These are phyloP conservation scores for Protomyces macrosporus DNA, from an alignment of 1,139 yeast species.

Conservation along the genomic window DNA sequence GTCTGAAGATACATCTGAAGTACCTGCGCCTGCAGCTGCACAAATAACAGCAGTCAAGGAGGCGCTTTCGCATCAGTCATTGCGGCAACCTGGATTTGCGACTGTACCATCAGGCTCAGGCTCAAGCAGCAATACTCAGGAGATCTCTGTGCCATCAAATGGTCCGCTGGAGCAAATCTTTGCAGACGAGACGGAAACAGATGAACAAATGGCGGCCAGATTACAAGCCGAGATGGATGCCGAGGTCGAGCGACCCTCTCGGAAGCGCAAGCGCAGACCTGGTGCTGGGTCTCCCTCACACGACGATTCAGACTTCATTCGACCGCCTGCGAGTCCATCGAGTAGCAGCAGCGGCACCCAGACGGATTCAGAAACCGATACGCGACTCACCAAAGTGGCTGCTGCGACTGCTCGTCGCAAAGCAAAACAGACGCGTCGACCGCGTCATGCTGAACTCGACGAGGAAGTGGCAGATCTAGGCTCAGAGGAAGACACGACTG, in stretches of 20 bases:
- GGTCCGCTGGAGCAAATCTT: not conserved
- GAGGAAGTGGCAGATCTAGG: not conserved
- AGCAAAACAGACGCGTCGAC: not conserved
- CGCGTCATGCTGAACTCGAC: not conserved
- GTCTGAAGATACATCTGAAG: not conserved
- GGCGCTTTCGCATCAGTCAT: constrained; percentile 42
- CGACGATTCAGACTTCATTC: not conserved
- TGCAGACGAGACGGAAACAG: constrained; percentile 7
- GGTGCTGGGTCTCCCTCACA: not conserved
- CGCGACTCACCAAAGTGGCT: not conserved
- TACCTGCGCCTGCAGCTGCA: constrained; percentile 5
- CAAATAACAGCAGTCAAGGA: not conserved
- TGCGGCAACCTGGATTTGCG: constrained; percentile 45
- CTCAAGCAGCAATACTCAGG: constrained; percentile 27
- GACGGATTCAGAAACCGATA: not conserved
- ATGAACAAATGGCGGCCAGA: constrained; percentile 21
- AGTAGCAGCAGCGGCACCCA: not conserved
- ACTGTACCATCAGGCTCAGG: constrained; percentile 29
- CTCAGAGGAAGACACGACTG: constrained; percentile 18
- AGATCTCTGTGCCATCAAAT: constrained; percentile 23
- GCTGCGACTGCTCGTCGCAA: not conserved
- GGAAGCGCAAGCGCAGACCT: constrained; percentile 12
- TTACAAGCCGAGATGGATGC: constrained; percentile 8
- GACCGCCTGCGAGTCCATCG: not conserved
- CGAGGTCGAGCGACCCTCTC: not conserved